Percentiles rank a stretch among this genome's conserved stretches.
These are phyloP conservation scores for Gloeostereum incarnatum DNA, from an alignment of 768 basidiomycete species.

Conservation along the genomic window DNA sequence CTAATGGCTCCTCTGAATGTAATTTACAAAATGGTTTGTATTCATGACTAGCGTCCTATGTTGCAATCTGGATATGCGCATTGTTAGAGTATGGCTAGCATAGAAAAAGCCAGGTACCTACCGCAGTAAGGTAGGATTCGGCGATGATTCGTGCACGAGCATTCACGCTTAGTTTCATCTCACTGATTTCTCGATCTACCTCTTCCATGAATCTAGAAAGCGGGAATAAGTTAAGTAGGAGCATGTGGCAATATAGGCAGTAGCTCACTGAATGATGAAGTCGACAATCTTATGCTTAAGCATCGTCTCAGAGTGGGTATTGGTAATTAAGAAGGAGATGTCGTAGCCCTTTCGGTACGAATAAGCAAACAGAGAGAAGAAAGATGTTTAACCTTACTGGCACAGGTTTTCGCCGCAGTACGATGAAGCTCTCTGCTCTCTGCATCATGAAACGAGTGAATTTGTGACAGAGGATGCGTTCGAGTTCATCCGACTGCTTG, in stretches of 20 bases:
- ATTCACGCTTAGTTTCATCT: constrained; percentile 97
- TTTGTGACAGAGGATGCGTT: constrained; percentile 94
- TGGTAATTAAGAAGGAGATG: constrained; percentile 97
- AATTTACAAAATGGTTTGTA: too few relatives aligned
- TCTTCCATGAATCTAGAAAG: constrained; percentile 88
- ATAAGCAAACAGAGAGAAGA: background rate
- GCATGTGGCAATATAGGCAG: constrained; percentile 3
- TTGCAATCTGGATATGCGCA: too few relatives aligned
- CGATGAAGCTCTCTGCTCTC: constrained; percentile 94
- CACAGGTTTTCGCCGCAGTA: constrained; percentile 91
- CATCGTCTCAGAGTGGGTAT: constrained; percentile 96
- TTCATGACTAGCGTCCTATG: too few relatives aligned
- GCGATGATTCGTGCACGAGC: constrained; percentile 95
- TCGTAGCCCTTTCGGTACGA: constrained; percentile 73
- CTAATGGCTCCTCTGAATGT: too few relatives aligned
- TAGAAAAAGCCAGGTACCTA: too few relatives aligned
- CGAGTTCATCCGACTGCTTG: constrained; percentile 99
- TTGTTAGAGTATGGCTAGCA: too few relatives aligned
- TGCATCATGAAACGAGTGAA: constrained; percentile 99
- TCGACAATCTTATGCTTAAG: constrained; percentile 99
- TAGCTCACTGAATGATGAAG: constrained; percentile 91
- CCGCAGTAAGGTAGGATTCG: constrained; percentile 90
- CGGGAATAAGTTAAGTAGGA: constrained; percentile 5
- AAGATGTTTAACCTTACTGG: constrained; percentile 37
- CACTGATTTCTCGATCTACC: constrained; percentile 98